Conservation (phyloP, 352 stramenopile genomes). For the Pythium rishiriense region DNA sequence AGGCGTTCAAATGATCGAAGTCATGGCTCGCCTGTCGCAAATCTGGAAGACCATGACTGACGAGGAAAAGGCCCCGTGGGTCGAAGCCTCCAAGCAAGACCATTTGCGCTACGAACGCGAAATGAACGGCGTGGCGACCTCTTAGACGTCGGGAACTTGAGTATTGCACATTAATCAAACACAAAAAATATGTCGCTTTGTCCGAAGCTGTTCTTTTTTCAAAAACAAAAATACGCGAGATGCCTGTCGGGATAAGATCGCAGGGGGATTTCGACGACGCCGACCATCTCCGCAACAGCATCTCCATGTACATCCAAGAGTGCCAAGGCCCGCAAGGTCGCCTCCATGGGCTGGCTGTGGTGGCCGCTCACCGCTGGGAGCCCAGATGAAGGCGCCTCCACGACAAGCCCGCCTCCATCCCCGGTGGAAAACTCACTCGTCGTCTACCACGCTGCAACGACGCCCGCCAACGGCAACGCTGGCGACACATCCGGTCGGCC, state of each 20-base stretch:
- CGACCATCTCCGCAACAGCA: no score
- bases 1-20: constrained; percentile 34
- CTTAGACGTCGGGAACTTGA: constrained; percentile 7
- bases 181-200: no score
- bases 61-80: constrained; percentile 37
- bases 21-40: constrained; percentile 36
- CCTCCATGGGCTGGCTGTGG: constrained; percentile 3
- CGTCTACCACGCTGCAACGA: neutral
- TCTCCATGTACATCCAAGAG: no score
- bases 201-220: no score
- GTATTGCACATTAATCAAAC: constrained; percentile 3
- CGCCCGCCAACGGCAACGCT: neutral
- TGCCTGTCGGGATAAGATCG: no score
- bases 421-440: neutral
- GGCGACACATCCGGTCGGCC: no score
- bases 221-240: no score
- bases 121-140: constrained; percentile 62
- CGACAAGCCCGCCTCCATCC: neutral
- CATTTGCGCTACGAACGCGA: constrained; percentile 37
- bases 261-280: no score
- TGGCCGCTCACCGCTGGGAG: neutral
- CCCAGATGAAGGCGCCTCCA: no score
- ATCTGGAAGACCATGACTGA: constrained; percentile 42
- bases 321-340: neutral
- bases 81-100: constrained; percentile 33